phyloP scores from a whole-genome alignment of 768 basidiomycete genomes.

The Ramaria sp. region DNA sequence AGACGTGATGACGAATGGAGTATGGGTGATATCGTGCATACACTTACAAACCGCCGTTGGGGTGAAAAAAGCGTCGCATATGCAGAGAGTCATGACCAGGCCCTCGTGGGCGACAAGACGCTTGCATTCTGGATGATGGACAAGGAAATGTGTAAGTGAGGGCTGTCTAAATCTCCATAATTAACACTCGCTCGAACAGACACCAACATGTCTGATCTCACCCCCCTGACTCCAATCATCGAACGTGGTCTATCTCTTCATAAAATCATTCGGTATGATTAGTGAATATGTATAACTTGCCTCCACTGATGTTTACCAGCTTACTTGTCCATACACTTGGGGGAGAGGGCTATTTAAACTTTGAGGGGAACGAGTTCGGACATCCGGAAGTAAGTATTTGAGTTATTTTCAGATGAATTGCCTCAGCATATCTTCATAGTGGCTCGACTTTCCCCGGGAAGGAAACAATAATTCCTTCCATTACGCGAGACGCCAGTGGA shows the following conservation, averaged over 20 bases:
- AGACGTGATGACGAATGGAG: constrained; percentile 81
- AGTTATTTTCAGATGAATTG: not conserved
- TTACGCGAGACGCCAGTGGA: constrained; percentile 95
- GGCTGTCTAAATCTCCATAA: not conserved
- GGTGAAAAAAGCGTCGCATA: constrained; percentile 87
- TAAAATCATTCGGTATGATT: constrained; percentile 86
- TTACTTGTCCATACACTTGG: constrained; percentile 86
- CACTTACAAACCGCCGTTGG: constrained; percentile 79
- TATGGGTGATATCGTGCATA: constrained; percentile 76
- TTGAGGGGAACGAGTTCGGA: constrained; percentile 97
- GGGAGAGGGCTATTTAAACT: constrained; percentile 96
- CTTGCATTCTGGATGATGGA: constrained; percentile 99
- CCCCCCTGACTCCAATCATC: constrained; percentile 73
- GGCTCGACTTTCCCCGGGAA: constrained; percentile 98
- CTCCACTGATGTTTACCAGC: constrained; percentile 27
- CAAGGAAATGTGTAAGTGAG: constrained; percentile 91
- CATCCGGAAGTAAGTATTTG: constrained; percentile 71
- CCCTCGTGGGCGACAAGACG: constrained; percentile 97
- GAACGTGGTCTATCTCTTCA: constrained; percentile 86
- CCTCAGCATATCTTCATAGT: constrained; percentile 33
- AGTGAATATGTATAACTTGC: not conserved
- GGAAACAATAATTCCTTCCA: constrained; percentile 96
- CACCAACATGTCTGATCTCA: constrained; percentile 87
- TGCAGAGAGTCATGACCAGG: constrained; percentile 96
- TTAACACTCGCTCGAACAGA: constrained; percentile 32